Base-by-base conservation (phyloP, 345 rosid species). In the Pugionium dolabratum region DNA sequence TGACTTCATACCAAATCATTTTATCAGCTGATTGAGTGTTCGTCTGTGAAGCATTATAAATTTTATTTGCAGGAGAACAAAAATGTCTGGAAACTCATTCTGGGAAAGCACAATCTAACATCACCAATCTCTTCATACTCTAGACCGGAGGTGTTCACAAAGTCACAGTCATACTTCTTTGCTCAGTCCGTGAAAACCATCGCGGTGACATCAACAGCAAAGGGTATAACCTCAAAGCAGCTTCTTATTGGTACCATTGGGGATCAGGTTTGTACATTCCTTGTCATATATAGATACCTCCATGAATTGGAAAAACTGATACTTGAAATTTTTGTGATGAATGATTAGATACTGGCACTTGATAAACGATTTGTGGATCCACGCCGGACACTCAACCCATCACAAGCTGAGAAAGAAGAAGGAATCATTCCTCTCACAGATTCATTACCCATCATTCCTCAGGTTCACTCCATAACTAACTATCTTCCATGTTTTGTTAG, bases 171-270 rank as follows among this genome's bases (percentile, higher is more conserved):
- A 5, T 95, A 95, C 74, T 95, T 83, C 74, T 91, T 95, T 69
- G 67, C 97, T 48, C 97, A 91, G 72, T 89, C 97, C 1, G 82
- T 86, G 69, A 89, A 91, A 86, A 81, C 91, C 10, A 80, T 95
- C 36, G 82, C 93, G 8, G 96, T 89, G 70, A 95, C 99, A 54
- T 85, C 82, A 48, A 95, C 99, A 52, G 87, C 96, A 40, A 95
- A 85, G 92, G 99, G 99, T 60, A 91, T 95, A 56, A 91, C 95
- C 37, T 91, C 99, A 18, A 89, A 89, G 96, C 97, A 91, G 79
- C 93, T 95, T 78, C 97, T 95, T 73, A 86, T 95, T 35, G 97
- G 97, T 72, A 95, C 97, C 46, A 78, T 84, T 30, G 90, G 71
- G 75, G 96, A 58, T 88, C 82, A 72, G 63, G 77, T 74, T 67